Conservation (phyloP, 2,329 filamentous ascomycete genomes). For the Colletotrichum agaves region DNA sequence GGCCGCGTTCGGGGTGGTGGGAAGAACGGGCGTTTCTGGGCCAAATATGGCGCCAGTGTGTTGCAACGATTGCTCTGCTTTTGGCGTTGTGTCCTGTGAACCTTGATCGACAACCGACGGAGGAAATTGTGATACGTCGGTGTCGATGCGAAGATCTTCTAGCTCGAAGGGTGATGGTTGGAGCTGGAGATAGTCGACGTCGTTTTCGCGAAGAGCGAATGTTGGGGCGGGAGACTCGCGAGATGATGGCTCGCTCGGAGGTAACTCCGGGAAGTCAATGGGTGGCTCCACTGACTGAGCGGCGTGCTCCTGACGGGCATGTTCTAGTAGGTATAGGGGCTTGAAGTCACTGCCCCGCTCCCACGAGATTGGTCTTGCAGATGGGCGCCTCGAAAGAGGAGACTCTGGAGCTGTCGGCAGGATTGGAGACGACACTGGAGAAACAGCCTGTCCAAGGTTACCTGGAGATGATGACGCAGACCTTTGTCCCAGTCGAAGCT, state of each 20-base stretch:
- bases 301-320: constrained; percentile 53
- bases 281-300: constrained; percentile 42
- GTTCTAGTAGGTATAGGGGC: constrained; percentile 85
- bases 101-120: constrained; percentile 60
- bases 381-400: constrained; percentile 49
- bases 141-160: constrained; percentile 54
- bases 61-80: constrained; percentile 55
- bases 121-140: constrained; percentile 45
- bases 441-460: constrained; percentile 50
- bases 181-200: constrained; percentile 40
- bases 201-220: constrained; percentile 43
- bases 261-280: constrained; percentile 61
- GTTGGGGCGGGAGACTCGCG: constrained; percentile 49
- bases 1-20: neutral
- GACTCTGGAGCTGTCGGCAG: constrained; percentile 48
- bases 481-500: constrained; percentile 62
- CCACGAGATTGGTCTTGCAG: constrained; percentile 68
- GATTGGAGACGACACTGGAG: constrained; percentile 49
- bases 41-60: constrained; percentile 17
- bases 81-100: constrained; percentile 76
- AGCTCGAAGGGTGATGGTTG: constrained; percentile 39
- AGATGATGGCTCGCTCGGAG: constrained; percentile 53
- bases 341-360: constrained; percentile 77
- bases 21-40: constrained; percentile 7
- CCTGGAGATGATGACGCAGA: constrained; percentile 57